Conservation (phyloP, 2,329 filamentous ascomycete genomes). For the Saccharata proteae region DNA sequence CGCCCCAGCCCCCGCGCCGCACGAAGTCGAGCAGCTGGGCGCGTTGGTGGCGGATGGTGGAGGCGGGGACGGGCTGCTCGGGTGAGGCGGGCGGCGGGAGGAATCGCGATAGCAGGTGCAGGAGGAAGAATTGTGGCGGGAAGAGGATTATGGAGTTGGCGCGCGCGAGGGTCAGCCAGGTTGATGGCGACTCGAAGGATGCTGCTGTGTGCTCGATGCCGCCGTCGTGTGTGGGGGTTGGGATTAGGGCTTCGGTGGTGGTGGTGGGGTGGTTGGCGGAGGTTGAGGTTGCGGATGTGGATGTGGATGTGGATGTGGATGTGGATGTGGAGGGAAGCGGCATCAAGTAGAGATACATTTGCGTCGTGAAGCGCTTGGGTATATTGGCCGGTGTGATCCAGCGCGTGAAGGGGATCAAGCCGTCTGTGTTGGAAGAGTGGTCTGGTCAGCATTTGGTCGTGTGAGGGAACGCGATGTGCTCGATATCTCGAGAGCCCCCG, state of each 20-base stretch:
- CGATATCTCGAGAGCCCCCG: background rate
- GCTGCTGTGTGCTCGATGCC: slow-evolving; percentile 62
- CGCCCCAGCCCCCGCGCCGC: slow-evolving; percentile 37
- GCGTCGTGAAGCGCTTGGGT: slow-evolving; percentile 74
- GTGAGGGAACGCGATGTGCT: too few relatives aligned
- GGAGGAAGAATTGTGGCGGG: slow-evolving; percentile 75
- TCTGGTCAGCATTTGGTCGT: too few relatives aligned
- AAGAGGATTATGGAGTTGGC: slow-evolving; percentile 67
- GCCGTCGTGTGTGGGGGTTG: slow-evolving; percentile 60
- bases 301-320: too few relatives aligned
- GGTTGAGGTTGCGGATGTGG: slow-evolving; percentile 13
- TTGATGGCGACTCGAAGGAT: slow-evolving; percentile 56
- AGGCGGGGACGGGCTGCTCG: slow-evolving; percentile 9
- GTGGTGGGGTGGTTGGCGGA: slow-evolving; percentile 17
- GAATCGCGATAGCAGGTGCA: slow-evolving; percentile 46
- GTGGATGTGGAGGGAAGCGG: slow-evolving; percentile 39
- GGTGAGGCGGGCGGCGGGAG: slow-evolving; percentile 28
- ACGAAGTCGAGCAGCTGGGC: too few relatives aligned
- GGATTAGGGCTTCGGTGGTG: slow-evolving; percentile 44
- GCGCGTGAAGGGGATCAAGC: slow-evolving; percentile 70
- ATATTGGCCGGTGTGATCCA: slow-evolving; percentile 75
- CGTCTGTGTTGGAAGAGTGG: slow-evolving; percentile 35
- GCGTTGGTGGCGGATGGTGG: background rate
- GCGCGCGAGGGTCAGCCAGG: slow-evolving; percentile 56
- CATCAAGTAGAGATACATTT: slow-evolving; percentile 93